Evolutionary conservation across 164 flowering plant species (phyloP), one percentile per base, ranked within the genome.

Genomic region (Sedum album): DNA sequence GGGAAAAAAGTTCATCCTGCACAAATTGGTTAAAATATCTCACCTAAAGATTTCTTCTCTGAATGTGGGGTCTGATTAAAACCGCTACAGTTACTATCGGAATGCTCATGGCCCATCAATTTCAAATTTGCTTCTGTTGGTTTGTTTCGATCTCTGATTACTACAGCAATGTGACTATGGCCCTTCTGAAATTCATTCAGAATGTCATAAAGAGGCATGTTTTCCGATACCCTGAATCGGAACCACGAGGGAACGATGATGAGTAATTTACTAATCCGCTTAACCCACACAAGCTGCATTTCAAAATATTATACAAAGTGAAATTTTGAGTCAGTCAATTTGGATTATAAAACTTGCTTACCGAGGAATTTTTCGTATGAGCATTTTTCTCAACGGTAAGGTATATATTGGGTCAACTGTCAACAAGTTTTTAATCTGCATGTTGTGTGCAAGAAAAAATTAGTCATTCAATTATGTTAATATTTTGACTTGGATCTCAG

Each of bases 181-280:
- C 48, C 48, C 48, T 44, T 44, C 20, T 44, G 98, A 76, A 93
- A 93, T 76, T 90, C 95, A 76, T 90, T 93, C 31, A 88, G 83
- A 62, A 93, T 93, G 76, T 90, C 96, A 79, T 93, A 93, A 20
- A 90, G 90, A 33, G 98, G 95, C 86, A 93, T 84, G 75, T 79
- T 77, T 73, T 82, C 95, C 17, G 83, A 76, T 65, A 88, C 91
- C 80, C 94, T 88, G 84, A 44, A 74, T 65, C 15, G 18, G 15
- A 44, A 13, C 11, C 48, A 44, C 17, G 48, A 13, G 17, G 48
- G 48, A 44, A 44, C 3, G 15, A 7, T 44, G 48, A 17, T 44
- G 15, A 44, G 15, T 5, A 44, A 14, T 9, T 44, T 5, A 44
- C 48, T 39, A 10, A 8, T 44, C 48, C 48, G 48, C 48, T 41